Evolutionary conservation across 805 yeast genomes (phyloP).

Genomic region (Candida verbasci): DNA sequence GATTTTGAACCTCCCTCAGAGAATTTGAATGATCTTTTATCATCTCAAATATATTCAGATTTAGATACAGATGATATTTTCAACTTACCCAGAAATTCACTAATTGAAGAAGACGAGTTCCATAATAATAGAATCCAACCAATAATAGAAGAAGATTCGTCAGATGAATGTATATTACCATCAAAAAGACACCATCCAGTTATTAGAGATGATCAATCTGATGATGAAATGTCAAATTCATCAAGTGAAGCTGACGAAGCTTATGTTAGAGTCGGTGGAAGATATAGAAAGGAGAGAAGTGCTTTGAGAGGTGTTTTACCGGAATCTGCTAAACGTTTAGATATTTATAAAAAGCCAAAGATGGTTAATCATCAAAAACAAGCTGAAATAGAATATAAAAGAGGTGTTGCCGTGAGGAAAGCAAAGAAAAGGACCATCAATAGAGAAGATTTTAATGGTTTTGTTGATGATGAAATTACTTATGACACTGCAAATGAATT

Average conservation of each 20-base stretch:
- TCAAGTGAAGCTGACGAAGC: neutral
- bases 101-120: too few relatives aligned
- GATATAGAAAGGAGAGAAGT: slow-evolving; percentile 21
- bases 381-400: slow-evolving; percentile 18
- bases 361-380: slow-evolving; percentile 4
- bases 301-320: slow-evolving; percentile 35
- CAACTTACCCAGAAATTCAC: too few relatives aligned
- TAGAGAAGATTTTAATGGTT: slow-evolving; percentile 10
- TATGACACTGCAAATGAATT: slow-evolving; percentile 7
- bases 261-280: slow-evolving; percentile 23
- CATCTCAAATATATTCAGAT: neutral
- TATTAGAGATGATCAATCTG: slow-evolving; percentile 1
- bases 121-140: too few relatives aligned
- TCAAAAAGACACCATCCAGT: slow-evolving; percentile 1
- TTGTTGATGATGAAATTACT: slow-evolving; percentile 17
- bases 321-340: slow-evolving; percentile 34
- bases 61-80: neutral
- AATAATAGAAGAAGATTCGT: neutral
- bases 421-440: slow-evolving; percentile 1
- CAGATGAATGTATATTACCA: slow-evolving; percentile 1
- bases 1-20: slow-evolving; percentile 8
- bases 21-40: neutral
- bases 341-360: slow-evolving; percentile 14
- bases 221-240: neutral
- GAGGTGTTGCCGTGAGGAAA: slow-evolving; percentile 35